Base-by-base conservation (phyloP, 78 protist genomes). In the Dictyostelium capitatum region DNA sequence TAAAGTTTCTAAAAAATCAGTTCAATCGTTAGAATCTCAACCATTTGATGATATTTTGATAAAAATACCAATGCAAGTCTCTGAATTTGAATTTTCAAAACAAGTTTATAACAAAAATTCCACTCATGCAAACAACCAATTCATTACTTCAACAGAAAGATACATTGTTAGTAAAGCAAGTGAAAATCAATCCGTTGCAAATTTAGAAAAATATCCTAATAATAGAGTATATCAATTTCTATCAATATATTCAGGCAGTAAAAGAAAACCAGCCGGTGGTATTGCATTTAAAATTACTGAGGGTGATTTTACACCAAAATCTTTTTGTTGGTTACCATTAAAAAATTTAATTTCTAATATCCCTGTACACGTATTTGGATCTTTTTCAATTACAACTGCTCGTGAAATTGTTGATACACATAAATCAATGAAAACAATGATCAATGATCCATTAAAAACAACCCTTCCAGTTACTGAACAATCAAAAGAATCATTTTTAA, bases 211-310 rank as follows among this genome's bases (percentile, higher is more conserved):
- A 20, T n/a, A 47, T 43, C 20, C 56, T 20, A 3, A 37, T 11
- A 32, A 25, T 12, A 70, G 12, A 14, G 72, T 6, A 5, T 32
- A 23, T n/a, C 6, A n/a, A 6, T 28, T 72, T 15, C 43, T 67
- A 10, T n/a, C 48, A 28, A 46, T 20, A 1, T 41, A 75, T 50
- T 15, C 19, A 5, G 15, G 2, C 7, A 47, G 28, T 23, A 70
- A 83, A 62, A 30, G n/a, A 12, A 32, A 50, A n/a, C 81, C 90
- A 51, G 23, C 14, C 0, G 90, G 90, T 6, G 59, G 90, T 70
- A 23, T 83, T 23, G 90, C 75, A 67, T 67, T 67, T 67, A 32
- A 67, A 67, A 2, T 30, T 10, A 70, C 25, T 32, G 74, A n/a
- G 43, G 72, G 5, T 0, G 9, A 6, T 46, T 12, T 10, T 8